These are phyloP conservation scores for Cryptosporidium sp. DNA, from an alignment of 169 alveolate species.

Conservation along the genomic window DNA sequence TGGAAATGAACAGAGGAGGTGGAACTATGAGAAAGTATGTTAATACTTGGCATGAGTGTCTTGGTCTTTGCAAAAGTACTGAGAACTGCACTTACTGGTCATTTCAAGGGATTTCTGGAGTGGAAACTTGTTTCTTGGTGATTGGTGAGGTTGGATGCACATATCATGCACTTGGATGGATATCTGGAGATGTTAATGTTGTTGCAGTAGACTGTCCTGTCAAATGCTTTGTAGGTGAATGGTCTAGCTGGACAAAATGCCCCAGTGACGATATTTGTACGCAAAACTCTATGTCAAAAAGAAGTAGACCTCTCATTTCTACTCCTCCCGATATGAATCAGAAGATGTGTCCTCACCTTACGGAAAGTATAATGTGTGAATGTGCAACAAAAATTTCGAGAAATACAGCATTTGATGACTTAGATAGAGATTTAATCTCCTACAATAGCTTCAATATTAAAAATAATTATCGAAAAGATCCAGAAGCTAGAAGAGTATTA, in stretches of 20 bases:
- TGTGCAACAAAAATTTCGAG: conserved; percentile 10
- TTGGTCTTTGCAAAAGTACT: conserved; percentile 60
- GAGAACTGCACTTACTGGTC: conserved; percentile 73
- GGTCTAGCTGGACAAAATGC: conserved; percentile 60
- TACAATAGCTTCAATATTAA: not conserved
- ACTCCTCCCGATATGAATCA: conserved; percentile 76
- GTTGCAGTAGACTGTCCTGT: conserved; percentile 74
- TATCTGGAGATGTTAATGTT: conserved; percentile 68
- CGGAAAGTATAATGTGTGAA: conserved; percentile 49
- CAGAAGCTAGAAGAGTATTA: not conserved
- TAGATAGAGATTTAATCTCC: conserved; percentile 6
- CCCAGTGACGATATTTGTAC: conserved; percentile 49
- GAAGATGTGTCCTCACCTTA: conserved; percentile 52
- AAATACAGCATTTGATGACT: not conserved
- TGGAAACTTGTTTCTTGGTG: conserved; percentile 56
- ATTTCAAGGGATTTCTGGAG: conserved; percentile 70
- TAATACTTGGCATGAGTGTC: conserved; percentile 72
- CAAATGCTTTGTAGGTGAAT: conserved; percentile 70
- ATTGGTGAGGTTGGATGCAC: conserved; percentile 75
- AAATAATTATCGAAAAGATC: not conserved
- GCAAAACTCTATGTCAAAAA: conserved; percentile 42
- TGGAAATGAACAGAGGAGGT: conserved; percentile 69
- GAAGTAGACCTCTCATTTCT: conserved; percentile 73
- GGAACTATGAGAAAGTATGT: conserved; percentile 73
- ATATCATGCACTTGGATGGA: conserved; percentile 74